These are phyloP conservation scores for Thymus quinquecostatus DNA, from an alignment of 257 asterid species.

Conservation along the genomic window DNA sequence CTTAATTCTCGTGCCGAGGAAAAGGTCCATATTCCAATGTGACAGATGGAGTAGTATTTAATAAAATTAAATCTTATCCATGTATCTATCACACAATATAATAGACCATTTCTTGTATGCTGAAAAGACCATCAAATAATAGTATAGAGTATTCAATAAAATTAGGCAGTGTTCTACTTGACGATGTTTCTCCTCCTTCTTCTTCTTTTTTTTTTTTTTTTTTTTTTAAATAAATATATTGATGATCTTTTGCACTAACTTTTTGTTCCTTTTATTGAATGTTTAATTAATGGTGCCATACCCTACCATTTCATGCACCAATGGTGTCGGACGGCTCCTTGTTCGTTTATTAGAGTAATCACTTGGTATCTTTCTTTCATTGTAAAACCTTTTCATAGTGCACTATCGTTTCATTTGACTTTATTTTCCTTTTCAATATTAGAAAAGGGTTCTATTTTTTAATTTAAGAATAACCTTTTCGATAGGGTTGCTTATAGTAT, in stretches of 20 bases:
- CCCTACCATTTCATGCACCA: slow-evolving; percentile 59
- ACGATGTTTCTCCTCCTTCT: background rate
- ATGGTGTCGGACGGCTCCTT: slow-evolving; percentile 40
- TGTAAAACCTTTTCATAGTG: background rate
- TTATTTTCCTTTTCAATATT: background rate
- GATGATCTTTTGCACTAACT: background rate
- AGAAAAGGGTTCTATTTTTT: too few relatives aligned
- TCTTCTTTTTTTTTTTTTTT: too few relatives aligned
- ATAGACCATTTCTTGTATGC: too few relatives aligned
- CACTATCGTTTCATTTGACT: slow-evolving; percentile 5
- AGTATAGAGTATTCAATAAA: background rate
- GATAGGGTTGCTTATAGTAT: background rate
- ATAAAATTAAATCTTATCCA: too few relatives aligned
- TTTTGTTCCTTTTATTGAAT: slow-evolving; percentile 26
- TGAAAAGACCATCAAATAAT: too few relatives aligned
- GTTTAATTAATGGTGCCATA: slow-evolving; percentile 25
- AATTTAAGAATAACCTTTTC: background rate
- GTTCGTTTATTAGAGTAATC: background rate
- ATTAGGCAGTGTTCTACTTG: slow-evolving; percentile 3
- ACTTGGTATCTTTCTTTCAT: slow-evolving; percentile 1
- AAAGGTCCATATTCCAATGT: too few relatives aligned
- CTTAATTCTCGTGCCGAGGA: too few relatives aligned
- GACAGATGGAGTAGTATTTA: too few relatives aligned
- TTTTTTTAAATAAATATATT: too few relatives aligned
- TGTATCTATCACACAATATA: too few relatives aligned